A percentile compares a stretch with the other conserved stretches of the same genome.
These are phyloP conservation scores for Auricularia sp. DNA, from an alignment of 768 basidiomycete genomes.

Conservation along the genomic window DNA sequence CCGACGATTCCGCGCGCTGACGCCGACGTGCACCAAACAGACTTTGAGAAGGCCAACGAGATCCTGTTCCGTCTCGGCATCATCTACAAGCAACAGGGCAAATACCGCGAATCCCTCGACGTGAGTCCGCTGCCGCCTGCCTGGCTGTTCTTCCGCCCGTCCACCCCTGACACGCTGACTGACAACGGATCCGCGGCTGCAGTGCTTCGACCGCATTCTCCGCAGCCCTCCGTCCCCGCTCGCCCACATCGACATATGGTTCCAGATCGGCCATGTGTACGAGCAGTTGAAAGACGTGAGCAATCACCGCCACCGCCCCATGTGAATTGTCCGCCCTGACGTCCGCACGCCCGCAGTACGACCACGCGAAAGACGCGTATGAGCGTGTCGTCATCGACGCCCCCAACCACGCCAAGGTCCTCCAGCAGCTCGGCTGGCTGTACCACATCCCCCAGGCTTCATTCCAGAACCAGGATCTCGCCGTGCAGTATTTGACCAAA, in stretches of 20 bases:
- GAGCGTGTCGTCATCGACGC: conserved; percentile 91
- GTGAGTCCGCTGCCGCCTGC: conserved; percentile 15
- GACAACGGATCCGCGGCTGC: neutral
- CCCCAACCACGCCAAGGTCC: conserved; percentile 89
- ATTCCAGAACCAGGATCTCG: conserved; percentile 93
- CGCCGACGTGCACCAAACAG: conserved; percentile 31
- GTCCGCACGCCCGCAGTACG: conserved; percentile 42
- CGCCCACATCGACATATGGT: conserved; percentile 97
- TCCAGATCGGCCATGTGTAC: conserved; percentile 98
- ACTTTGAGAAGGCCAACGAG: conserved; percentile 98
- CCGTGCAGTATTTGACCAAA: conserved; percentile 89
- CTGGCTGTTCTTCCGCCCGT: neutral
- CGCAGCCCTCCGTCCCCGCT: conserved; percentile 92
- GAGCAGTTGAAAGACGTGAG: conserved; percentile 91
- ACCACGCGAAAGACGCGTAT: conserved; percentile 87
- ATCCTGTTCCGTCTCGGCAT: conserved; percentile 97
- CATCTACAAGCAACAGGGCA: conserved; percentile 98
- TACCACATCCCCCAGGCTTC: conserved; percentile 92
- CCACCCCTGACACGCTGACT: neutral
- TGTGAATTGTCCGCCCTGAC: neutral
- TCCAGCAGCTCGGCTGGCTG: conserved; percentile 96
- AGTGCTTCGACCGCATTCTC: conserved; percentile 93
- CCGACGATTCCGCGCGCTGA: conserved; percentile 4
- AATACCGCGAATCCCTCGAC: conserved; percentile 75
- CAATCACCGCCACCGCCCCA: conserved; percentile 16